Evolutionary conservation across 345 rosid species (phyloP), one percentile per base, ranked within the genome.

Genomic region (Eucalyptus melliodora): DNA sequence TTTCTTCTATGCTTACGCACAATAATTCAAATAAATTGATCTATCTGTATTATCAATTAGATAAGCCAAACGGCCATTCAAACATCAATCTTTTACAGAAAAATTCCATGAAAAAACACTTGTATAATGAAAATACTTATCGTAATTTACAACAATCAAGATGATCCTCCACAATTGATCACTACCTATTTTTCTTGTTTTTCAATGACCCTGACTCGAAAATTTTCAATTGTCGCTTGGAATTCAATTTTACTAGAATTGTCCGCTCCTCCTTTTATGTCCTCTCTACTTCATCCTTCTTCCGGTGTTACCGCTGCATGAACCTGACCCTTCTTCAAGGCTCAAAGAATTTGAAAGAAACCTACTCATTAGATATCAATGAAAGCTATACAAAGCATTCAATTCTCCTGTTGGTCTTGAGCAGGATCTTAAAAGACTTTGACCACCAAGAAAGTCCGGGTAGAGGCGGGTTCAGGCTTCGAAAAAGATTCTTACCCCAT

Each of bases 361-460:
- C 69, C 69, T 60, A 0, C 16, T 60, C 31, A 13, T 0, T 4
- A 6, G 5, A 60, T 60, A 27, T 27, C 31, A 60, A 60, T 60
- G 1, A 27, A 60, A 27, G 69, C 31, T 12, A 60, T 60, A 26
- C n/a, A 60, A 27, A 60, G 31, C 31, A 60, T 0, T 27, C 31
- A 6, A 60, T 60, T 60, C 16, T 60, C n/a, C 8, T 12, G 31
- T 26, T 44, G 45, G 45, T 44, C 45, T 1, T 44, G 45, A 44
- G 45, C 1, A 44, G 9, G 45, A 44, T 7, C 9, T 44, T 44
- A 44, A 44, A 44, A 44, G 45, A 1, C 45, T 44, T 0, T 44
- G 45, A 44, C 45, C 9, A 44, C 2, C 8, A 1, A 2, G 9
- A 7, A 44, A 44, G 2, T 44, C 9, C 9, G 9, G 1, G 45